A percentile compares a stretch with the other conserved stretches of the same genome.
Evolutionary conservation across 2,329 filamentous ascomycete species (phyloP).

Genomic region (Mariannaea sp.): DNA sequence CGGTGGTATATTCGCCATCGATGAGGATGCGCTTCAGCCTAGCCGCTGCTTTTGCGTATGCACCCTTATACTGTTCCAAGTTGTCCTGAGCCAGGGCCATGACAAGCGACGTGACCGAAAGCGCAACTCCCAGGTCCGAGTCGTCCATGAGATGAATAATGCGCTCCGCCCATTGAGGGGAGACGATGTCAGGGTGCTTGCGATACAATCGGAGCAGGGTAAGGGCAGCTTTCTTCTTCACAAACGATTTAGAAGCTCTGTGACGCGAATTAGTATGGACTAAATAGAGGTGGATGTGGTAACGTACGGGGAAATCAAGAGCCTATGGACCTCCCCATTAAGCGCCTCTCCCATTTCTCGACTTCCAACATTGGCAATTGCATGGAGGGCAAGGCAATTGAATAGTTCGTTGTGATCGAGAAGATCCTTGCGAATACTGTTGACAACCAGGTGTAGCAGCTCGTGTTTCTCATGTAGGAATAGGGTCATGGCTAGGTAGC

Average conservation of each 20-base stretch:
- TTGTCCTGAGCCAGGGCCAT: constrained; percentile 95
- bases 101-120: constrained; percentile 94
- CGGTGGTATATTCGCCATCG: constrained; percentile 84
- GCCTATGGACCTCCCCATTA: constrained; percentile 86
- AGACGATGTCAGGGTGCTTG: constrained; percentile 91
- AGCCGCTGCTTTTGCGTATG: constrained; percentile 91
- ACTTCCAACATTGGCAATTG: constrained; percentile 95
- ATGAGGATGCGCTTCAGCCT: constrained; percentile 88
- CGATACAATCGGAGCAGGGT: constrained; percentile 92
- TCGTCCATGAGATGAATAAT: constrained; percentile 99
- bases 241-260: constrained; percentile 84
- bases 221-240: constrained; percentile 98
- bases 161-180: constrained; percentile 95
- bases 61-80: constrained; percentile 90
- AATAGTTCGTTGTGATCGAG: constrained; percentile 95
- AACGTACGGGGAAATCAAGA: constrained; percentile 90
- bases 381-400: constrained; percentile 95
- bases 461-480: constrained; percentile 98
- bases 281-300: neutral
- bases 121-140: constrained; percentile 85
- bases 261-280: constrained; percentile 14
- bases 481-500: constrained; percentile 94
- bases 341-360: constrained; percentile 97
- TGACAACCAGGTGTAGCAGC: constrained; percentile 92
- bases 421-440: constrained; percentile 96